A percentile compares a stretch with the other conserved stretches of the same genome.
phyloP scores from a whole-genome alignment of 345 rosid species.

The Hibiscus trionum region DNA sequence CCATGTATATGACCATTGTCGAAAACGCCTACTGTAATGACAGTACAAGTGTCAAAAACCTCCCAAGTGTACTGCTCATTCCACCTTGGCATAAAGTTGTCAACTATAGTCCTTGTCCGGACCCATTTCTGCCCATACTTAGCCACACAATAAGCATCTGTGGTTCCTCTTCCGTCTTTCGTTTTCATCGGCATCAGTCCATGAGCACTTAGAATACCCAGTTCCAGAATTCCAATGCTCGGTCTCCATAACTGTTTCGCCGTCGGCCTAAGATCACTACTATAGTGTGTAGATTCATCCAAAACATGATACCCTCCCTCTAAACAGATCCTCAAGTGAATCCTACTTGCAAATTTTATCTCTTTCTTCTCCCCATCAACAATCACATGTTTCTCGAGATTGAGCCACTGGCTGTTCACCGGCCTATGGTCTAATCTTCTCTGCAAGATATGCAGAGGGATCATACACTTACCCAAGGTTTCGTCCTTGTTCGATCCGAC shows the following conservation, averaged over 20 bases:
- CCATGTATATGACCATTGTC: conserved; percentile 75
- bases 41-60: conserved; percentile 91
- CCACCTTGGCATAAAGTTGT: conserved; percentile 81
- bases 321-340: conserved; percentile 73
- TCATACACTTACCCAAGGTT: conserved; percentile 48
- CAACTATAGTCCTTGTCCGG: conserved; percentile 84
- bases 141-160: conserved; percentile 98
- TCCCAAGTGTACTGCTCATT: conserved; percentile 99
- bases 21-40: conserved; percentile 84
- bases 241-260: conserved; percentile 89
- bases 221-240: conserved; percentile 67
- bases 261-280: conserved; percentile 89
- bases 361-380: conserved; percentile 76
- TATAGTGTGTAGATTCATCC: conserved; percentile 93
- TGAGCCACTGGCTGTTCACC: conserved; percentile 64
- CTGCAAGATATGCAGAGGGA: conserved; percentile 54
- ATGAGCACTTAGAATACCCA: conserved; percentile 73
- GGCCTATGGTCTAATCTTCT: conserved; percentile 83
- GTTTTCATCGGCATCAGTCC: conserved; percentile 82
- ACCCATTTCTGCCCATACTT: conserved; percentile 98
- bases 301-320: conserved; percentile 99
- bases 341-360: conserved; percentile 75
- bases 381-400: conserved; percentile 69
- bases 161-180: conserved; percentile 76
- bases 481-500: conserved; percentile 71